phyloP scores from a whole-genome alignment of 805 yeast species.

The Dipodascus albidus region DNA sequence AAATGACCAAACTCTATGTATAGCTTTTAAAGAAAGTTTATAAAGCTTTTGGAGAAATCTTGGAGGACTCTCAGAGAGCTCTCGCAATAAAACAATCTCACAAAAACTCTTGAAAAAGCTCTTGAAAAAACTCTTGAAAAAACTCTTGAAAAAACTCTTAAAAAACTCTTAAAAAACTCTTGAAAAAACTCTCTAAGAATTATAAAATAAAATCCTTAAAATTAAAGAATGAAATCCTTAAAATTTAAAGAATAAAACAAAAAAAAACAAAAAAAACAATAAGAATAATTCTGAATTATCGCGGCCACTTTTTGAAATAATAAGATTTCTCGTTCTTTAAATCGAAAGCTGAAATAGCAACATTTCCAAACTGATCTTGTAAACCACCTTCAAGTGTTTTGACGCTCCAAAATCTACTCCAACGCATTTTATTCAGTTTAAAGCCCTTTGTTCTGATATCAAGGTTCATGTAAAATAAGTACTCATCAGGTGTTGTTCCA shows the following conservation, averaged over 20 bases:
- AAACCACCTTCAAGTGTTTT: slow-evolving; percentile 40
- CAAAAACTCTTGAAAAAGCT: no score
- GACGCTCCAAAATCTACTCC: slow-evolving; percentile 54
- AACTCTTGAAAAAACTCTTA: background rate
- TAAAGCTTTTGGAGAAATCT: no score
- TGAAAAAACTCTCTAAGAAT: background rate
- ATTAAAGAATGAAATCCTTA: background rate
- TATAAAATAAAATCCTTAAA: no score
- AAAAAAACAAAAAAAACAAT: background rate
- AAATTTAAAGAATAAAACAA: no score
- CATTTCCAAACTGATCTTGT: background rate
- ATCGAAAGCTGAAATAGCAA: slow-evolving; percentile 30
- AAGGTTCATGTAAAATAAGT: slow-evolving; percentile 51
- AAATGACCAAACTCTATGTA: no score
- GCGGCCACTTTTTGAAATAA: slow-evolving; percentile 39
- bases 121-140: no score
- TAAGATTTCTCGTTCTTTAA: slow-evolving; percentile 69
- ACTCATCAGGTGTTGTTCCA: slow-evolving; percentile 48
- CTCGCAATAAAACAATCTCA: no score
- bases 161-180: no score
- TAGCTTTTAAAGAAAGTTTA: no score
- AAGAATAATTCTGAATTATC: background rate
- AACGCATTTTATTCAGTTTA: slow-evolving; percentile 52
- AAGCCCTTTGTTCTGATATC: slow-evolving; percentile 49
- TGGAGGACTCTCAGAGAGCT: no score